Base-by-base conservation (phyloP, 495 filamentous ascomycete genomes). In the Bathelium albidoporum region DNA sequence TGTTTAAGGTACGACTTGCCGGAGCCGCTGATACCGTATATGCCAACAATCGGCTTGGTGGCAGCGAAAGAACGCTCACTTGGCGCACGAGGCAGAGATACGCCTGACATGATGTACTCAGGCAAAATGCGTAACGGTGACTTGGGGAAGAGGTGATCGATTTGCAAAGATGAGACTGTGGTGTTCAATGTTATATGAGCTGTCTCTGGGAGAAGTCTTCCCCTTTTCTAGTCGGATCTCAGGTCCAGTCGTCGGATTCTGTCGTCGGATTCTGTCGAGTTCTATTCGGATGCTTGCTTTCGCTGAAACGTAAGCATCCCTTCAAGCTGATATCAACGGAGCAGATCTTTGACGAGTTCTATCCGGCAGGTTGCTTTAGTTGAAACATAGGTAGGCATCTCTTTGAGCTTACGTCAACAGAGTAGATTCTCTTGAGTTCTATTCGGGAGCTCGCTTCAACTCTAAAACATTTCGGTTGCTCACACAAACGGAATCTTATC, bases 1-100 rank as follows among this genome's bases (percentile, higher is more conserved):
- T 74, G 59, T 28, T 85, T 65, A 12, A 86, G 62, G 63, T 66
- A 77, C 4, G 81, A 75, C 70, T 87, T 89, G 16, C 85, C 85
- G 29, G 69, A 80, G n/a, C 84, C 86, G 9, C 85, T 76, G 61
- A 88, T 14, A 28, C 83, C 86, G 66, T 87, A 87, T 11, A 88
- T 52, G 22, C 85, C 84, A 20, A 88, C 70, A 28, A 87, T 68
- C 18, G 79, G 74, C 55, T 74, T 76, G 20, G 65, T 67, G 36
- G 10, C 34, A 31, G 59, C 18, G 2, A 1, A 55, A 55, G 49
- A 55, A 55, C 22, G 0, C 29, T 55, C 24, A 29, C 22, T 55
- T 55, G 49, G 1, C 24, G 0, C 49, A 26, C 24, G 49, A 3
- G 49, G 0, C 5, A 29, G 29, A 55, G 49, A 55, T 28, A 24